Conservation (phyloP, 495 filamentous ascomycete species). For the Talaromyces wortmannii region DNA sequence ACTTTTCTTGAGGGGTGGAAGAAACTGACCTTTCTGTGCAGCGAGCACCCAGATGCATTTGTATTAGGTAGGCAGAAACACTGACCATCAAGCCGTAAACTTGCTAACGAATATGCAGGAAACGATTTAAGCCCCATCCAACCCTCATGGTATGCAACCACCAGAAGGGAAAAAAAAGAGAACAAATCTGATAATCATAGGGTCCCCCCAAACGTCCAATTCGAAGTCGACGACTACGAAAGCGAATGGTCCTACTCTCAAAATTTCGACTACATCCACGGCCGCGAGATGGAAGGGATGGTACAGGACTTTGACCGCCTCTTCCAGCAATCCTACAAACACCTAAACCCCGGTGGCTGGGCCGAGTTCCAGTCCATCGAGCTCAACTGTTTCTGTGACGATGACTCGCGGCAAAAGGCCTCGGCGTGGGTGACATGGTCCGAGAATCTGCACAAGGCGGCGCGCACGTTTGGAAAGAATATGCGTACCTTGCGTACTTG, state of each 20-base stretch:
- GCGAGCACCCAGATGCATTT: conserved; percentile 47
- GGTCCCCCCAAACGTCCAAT: conserved; percentile 18
- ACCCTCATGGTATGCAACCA: conserved; percentile 36
- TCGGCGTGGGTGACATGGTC: conserved; percentile 10
- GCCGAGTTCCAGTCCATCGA: conserved; percentile 29
- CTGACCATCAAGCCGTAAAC: not conserved
- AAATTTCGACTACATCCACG: conserved; percentile 21
- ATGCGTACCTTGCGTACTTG: conserved; percentile 16
- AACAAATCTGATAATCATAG: conserved; percentile 3
- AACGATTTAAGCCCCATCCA: conserved; percentile 41
- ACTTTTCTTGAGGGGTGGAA: not conserved
- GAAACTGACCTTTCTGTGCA: conserved; percentile 9
- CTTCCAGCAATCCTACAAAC: conserved; percentile 3
- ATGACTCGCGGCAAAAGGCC: conserved; percentile 17
- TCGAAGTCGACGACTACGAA: conserved; percentile 23
- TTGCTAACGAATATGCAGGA: conserved; percentile 8
- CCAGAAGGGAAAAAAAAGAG: too few relatives aligned
- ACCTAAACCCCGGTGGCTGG: conserved; percentile 31
- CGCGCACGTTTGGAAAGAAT: conserved; percentile 17
- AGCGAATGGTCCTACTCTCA: conserved; percentile 11
- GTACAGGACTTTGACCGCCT: conserved; percentile 20
- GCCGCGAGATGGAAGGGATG: conserved; percentile 22
- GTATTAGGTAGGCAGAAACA: conserved; percentile 38
- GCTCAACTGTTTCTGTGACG: conserved; percentile 21
- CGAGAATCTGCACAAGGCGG: conserved; percentile 9